A percentile compares a stretch with the other conserved stretches of the same genome.
Conservation (phyloP, 2,329 filamentous ascomycete species). For the Sporothrix brunneoviolacea region DNA sequence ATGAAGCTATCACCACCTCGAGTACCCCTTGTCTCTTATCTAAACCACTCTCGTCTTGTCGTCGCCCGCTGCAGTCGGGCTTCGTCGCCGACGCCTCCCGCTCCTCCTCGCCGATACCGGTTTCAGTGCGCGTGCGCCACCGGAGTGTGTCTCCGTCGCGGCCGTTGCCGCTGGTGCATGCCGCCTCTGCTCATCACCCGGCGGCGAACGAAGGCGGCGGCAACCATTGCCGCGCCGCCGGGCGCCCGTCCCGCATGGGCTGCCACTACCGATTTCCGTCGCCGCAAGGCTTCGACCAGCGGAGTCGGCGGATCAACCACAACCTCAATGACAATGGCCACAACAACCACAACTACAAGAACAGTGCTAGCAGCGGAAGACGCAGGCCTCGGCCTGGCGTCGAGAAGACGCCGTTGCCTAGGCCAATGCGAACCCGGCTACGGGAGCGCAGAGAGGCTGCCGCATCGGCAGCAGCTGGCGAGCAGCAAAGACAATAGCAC, state of each 20-base stretch:
- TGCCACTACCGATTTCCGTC: neutral
- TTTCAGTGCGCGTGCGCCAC: constrained; percentile 22
- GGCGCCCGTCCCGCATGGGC: neutral
- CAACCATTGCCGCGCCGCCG: neutral
- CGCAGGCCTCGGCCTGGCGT: constrained; percentile 26
- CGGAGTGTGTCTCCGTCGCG: constrained; percentile 24
- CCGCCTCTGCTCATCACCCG: constrained; percentile 10
- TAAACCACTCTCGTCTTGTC: neutral
- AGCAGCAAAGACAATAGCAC: constrained; percentile 3
- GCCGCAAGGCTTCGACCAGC: too few species aligned
- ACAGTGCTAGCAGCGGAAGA: constrained; percentile 29
- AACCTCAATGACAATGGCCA: neutral
- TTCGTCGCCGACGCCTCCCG: neutral
- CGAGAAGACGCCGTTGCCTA: constrained; percentile 7
- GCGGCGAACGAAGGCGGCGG: neutral
- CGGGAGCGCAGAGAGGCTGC: constrained; percentile 33
- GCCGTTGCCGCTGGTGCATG: constrained; percentile 25
- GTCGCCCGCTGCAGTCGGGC: constrained; percentile 13
- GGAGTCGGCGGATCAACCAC: too few species aligned
- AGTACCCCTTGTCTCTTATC: too few species aligned
- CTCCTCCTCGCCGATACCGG: constrained; percentile 1
- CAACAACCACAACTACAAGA: constrained; percentile 18
- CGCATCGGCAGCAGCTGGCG: neutral
- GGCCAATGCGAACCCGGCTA: constrained; percentile 20
- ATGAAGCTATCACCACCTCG: neutral